Evolutionary conservation across 2,329 filamentous ascomycete species (phyloP).

Genomic region (Calonectria honghensis): DNA sequence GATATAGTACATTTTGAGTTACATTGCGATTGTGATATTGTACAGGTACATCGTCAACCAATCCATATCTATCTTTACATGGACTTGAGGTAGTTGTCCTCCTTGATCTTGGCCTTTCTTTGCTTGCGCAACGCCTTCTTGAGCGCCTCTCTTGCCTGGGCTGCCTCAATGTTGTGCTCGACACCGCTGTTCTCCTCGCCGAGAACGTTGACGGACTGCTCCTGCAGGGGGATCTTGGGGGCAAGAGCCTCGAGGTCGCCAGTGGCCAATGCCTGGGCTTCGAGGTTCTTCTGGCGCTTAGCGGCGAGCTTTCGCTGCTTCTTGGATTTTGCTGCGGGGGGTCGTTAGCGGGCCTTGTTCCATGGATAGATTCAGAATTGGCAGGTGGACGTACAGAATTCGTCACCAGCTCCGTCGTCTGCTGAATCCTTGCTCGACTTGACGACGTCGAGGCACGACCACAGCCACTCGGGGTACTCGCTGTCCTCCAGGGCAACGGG

Average conservation of each 20-base stretch:
- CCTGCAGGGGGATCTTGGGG: constrained; percentile 83
- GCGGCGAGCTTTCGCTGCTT: constrained; percentile 84
- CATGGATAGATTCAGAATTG: not conserved
- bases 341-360: constrained; percentile 41
- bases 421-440: constrained; percentile 70
- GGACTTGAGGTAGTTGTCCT: constrained; percentile 88
- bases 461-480: constrained; percentile 88
- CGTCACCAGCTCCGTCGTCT: constrained; percentile 78
- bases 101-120: constrained; percentile 86
- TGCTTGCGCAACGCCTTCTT: constrained; percentile 84
- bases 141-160: constrained; percentile 75
- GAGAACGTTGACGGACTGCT: constrained; percentile 86
- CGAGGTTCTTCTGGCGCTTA: constrained; percentile 74
- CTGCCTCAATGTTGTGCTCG: constrained; percentile 68
- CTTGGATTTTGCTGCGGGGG: constrained; percentile 83
- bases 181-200: constrained; percentile 65
- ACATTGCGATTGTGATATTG: constrained; percentile 49
- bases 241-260: constrained; percentile 80
- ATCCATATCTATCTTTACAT: constrained; percentile 71
- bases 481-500: constrained; percentile 84
- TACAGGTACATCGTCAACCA: constrained; percentile 50
- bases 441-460: constrained; percentile 80
- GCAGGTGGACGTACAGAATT: constrained; percentile 82
- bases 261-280: constrained; percentile 77
- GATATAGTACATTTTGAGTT: constrained; percentile 55